These are phyloP conservation scores for Dipodascus albidus DNA, from an alignment of 805 yeast species.

Conservation along the genomic window DNA sequence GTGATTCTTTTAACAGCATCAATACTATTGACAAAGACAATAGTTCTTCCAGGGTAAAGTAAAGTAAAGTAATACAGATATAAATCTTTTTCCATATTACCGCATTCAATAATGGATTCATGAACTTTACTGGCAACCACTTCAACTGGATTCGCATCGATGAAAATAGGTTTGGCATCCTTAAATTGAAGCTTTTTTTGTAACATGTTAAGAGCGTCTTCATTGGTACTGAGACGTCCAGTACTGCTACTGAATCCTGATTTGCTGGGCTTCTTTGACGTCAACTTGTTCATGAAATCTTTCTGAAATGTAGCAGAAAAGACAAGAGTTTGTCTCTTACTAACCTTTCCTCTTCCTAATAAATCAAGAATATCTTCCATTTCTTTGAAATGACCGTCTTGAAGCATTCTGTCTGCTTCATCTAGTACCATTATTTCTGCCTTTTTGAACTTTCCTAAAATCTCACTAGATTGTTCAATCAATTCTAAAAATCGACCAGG, in stretches of 20 bases:
- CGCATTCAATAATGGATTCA: conserved; percentile 88
- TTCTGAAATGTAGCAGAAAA: conserved; percentile 89
- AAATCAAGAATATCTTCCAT: conserved; percentile 68
- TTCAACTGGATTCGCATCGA: conserved; percentile 83
- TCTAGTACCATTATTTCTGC: conserved; percentile 59
- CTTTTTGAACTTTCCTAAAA: conserved; percentile 29
- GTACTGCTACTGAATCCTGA: conserved; percentile 15
- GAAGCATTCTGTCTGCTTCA: conserved; percentile 91
- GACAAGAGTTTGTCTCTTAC: conserved; percentile 68
- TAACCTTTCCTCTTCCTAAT: conserved; percentile 36
- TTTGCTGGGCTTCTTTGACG: conserved; percentile 26
- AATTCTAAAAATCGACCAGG: conserved; percentile 86
- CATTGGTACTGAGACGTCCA: conserved; percentile 21
- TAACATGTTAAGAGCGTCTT: conserved; percentile 55
- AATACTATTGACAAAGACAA: conserved; percentile 91
- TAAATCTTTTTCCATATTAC: conserved; percentile 79
- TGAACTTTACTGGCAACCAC: conserved; percentile 61
- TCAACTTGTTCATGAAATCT: conserved; percentile 69
- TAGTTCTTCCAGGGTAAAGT: conserved; percentile 78
- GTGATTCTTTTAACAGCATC: conserved; percentile 83
- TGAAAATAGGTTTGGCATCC: conserved; percentile 50
- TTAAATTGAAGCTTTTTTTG: conserved; percentile 61
- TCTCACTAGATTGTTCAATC: conserved; percentile 36
- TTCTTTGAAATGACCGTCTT: conserved; percentile 94
- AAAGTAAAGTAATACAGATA: conserved; percentile 78